These are phyloP conservation scores for Vaccinium darrowii DNA, from an alignment of 148 eudicot species.

Conservation along the genomic window DNA sequence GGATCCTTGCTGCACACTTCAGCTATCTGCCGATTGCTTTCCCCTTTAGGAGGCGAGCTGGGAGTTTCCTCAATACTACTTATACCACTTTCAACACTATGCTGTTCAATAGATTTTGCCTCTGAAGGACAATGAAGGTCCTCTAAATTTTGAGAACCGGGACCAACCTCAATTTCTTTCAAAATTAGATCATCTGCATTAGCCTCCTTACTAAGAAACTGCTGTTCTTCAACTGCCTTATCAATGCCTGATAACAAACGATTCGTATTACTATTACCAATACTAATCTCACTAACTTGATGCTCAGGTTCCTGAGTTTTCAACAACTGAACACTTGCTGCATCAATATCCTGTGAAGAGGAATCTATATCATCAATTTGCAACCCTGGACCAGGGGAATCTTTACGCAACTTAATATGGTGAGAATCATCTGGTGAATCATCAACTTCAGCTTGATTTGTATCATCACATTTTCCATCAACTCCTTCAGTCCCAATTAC, in stretches of 20 bases:
- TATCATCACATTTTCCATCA: constrained; percentile 22
- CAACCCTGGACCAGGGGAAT: constrained; percentile 7
- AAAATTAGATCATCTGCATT: constrained; percentile 18
- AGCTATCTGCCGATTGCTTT: constrained; percentile 19
- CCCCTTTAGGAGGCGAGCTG: constrained; percentile 17
- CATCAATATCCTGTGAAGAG: constrained; percentile 22
- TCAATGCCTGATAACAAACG: constrained; percentile 16
- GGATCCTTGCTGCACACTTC: constrained; percentile 29
- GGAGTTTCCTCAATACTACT: constrained; percentile 20
- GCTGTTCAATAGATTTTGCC: constrained; percentile 19
- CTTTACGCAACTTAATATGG: constrained; percentile 19
- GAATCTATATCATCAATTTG: constrained; percentile 23
- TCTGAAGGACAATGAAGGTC: constrained; percentile 23
- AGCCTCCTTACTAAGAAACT: constrained; percentile 5
- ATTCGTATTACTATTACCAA: constrained; percentile 5
- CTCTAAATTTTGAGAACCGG: constrained; percentile 12
- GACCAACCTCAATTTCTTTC: constrained; percentile 25
- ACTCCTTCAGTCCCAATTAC: constrained; percentile 21
- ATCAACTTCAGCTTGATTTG: constrained; percentile 21
- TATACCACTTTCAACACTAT: constrained; percentile 23
- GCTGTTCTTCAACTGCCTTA: constrained; percentile 13
- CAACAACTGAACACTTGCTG: constrained; percentile 13
- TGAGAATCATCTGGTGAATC: constrained; percentile 27
- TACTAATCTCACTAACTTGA: constrained; percentile 15
- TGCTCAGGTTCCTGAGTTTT: constrained; percentile 22